Evolutionary conservation across 257 asterid species (phyloP).

Genomic region (Przewalskia tangutica): DNA sequence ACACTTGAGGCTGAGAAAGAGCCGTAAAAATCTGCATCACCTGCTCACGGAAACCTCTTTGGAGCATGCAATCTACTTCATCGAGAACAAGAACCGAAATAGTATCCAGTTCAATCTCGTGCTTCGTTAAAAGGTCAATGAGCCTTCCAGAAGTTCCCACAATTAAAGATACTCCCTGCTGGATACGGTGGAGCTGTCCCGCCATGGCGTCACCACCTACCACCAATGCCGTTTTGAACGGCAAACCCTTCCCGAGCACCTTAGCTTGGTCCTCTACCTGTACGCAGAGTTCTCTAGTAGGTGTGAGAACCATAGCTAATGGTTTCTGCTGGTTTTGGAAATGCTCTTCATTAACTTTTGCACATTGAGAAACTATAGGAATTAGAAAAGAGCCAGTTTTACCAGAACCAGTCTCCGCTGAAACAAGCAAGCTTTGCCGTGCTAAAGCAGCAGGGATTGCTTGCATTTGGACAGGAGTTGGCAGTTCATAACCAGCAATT

Average conservation of each 20-base stretch:
- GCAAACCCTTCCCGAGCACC: slow-evolving; percentile 78
- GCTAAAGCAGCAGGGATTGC: slow-evolving; percentile 70
- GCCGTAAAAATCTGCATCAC: slow-evolving; percentile 76
- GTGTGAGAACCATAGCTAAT: slow-evolving; percentile 65
- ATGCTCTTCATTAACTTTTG: slow-evolving; percentile 22
- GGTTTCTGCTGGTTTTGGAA: slow-evolving; percentile 43
- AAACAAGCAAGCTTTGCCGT: slow-evolving; percentile 66
- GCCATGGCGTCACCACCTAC: slow-evolving; percentile 97
- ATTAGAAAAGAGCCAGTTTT: slow-evolving; percentile 78
- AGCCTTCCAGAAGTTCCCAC: slow-evolving; percentile 93
- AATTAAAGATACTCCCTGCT: slow-evolving; percentile 77
- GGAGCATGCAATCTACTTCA: slow-evolving; percentile 85
- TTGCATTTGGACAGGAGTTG: slow-evolving; percentile 96
- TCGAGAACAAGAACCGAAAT: slow-evolving; percentile 74
- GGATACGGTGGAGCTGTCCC: slow-evolving; percentile 64
- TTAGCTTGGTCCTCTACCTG: slow-evolving; percentile 96
- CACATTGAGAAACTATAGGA: slow-evolving; percentile 54
- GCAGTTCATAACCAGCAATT: slow-evolving; percentile 75
- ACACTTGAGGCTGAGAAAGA: slow-evolving; percentile 69
- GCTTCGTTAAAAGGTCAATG: slow-evolving; percentile 70
- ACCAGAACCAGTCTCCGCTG: slow-evolving; percentile 95
- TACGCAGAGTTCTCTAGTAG: slow-evolving; percentile 85
- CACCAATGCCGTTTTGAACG: slow-evolving; percentile 82
- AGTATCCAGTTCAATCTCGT: slow-evolving; percentile 53
- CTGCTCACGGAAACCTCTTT: slow-evolving; percentile 80